Evolutionary conservation across 2,329 filamentous ascomycete species (phyloP), one percentile per base, ranked within the genome.

Genomic region (Curvularia hawaiiensis): DNA sequence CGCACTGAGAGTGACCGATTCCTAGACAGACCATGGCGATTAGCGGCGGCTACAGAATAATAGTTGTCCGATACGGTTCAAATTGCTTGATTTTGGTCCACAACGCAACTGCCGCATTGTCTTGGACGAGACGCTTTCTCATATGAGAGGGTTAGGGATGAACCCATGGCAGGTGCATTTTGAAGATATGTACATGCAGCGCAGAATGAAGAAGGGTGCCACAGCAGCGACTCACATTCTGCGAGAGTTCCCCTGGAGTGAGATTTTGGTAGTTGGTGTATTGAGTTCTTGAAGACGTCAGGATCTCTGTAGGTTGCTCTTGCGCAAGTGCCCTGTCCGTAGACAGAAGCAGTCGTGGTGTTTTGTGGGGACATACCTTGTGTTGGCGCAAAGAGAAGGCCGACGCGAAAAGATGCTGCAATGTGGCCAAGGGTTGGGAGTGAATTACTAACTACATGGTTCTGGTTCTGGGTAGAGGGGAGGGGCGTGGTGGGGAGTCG

Each of bases 1-100:
- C 90, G 88, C 71, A 91, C 85, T 30, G 89, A 92, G 59, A 91
- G 84, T 59, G 87, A 85, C 70, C 90, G 89, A 71, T 90, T 89
- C 88, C 88, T 90, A 67, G 54, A 16, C 62, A 30, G 35, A 64
- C 59, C 50, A 70, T 60, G 43, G 60, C 63, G 60, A 64, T 79
- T 65, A 74, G 75, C 56, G 16, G 31, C 22, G 1, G 35, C 18
- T 38, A 35, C 26, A 31, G 5, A 7, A 33, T 3, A 39, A 39
- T 14, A 26, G 9, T 12, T 26, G 28, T 22, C 10, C 2, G n/a
- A 18, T 9, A 28, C 18, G 20, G 11, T 18, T n/a, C 4, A 24
- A 45, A 11, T 22, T 3, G 26, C n/a, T 7, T 24, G 9, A 30
- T 38, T 38, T 18, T 18, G 40, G 16, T 16, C 16, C 16, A 31